Conservation (phyloP, 2,329 filamentous ascomycete genomes). For the Pleurostoma richardsiae region DNA sequence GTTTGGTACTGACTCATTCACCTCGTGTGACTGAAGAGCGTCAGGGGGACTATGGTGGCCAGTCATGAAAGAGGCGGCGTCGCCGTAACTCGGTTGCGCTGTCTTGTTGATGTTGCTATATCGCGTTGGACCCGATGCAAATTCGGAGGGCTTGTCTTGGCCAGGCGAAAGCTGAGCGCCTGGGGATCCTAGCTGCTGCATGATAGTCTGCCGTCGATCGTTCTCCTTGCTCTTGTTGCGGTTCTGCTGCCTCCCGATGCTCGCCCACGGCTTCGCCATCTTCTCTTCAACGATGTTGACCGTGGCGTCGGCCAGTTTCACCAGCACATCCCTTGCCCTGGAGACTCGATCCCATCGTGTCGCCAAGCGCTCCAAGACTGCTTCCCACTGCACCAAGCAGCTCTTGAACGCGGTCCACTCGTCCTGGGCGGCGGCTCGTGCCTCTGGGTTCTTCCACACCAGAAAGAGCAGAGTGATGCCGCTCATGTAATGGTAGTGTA, state of each 20-base stretch:
- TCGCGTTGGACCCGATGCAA: neutral
- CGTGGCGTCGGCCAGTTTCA: conserved; percentile 5
- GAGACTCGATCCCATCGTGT: conserved; percentile 10
- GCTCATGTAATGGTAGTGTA: conserved; percentile 16
- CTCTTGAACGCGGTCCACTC: conserved; percentile 16
- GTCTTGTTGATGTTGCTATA: no score
- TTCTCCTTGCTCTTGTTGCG: neutral
- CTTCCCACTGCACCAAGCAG: conserved; percentile 14
- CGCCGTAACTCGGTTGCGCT: no score
- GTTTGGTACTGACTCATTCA: neutral
- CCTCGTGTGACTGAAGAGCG: neutral
- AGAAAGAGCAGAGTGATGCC: conserved; percentile 16
- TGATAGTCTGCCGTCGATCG: conserved; percentile 3
- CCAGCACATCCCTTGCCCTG: conserved; percentile 4
- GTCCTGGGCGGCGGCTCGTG: conserved; percentile 1
- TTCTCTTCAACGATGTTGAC: conserved; percentile 8
- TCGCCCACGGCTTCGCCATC: conserved; percentile 1
- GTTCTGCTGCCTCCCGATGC: neutral
- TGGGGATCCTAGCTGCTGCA: conserved; percentile 4
- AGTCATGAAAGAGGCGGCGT: neutral
- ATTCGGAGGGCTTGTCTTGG: neutral
- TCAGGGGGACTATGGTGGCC: neutral
- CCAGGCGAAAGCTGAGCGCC: neutral
- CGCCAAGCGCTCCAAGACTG: conserved; percentile 10
- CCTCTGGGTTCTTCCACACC: conserved; percentile 7